These are phyloP conservation scores for Fusarium sp. DNA, from an alignment of 2,329 filamentous ascomycete genomes.

Conservation along the genomic window DNA sequence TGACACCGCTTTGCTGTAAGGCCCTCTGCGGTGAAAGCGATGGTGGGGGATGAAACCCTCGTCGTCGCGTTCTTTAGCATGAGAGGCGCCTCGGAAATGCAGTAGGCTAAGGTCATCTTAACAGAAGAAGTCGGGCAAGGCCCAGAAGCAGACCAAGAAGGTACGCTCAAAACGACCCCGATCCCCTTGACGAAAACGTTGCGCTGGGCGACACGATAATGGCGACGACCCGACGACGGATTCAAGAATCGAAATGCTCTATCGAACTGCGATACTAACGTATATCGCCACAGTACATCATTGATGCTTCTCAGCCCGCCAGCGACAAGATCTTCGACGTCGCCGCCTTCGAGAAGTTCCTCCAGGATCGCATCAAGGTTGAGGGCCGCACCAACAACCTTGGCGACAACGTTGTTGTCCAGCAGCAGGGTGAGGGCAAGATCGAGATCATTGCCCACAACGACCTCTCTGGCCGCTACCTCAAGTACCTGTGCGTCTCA, in stretches of 20 bases:
- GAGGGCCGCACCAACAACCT: slow-evolving; percentile 98
- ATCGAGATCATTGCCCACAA: slow-evolving; percentile 98
- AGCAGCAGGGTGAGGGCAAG: slow-evolving; percentile 94
- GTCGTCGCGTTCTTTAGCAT: background rate
- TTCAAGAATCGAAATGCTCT: background rate
- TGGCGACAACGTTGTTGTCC: slow-evolving; percentile 91
- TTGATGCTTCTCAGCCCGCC: slow-evolving; percentile 98
- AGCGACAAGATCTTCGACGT: slow-evolving; percentile 99
- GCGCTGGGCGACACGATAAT: background rate
- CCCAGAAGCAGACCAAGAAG: slow-evolving; percentile 90
- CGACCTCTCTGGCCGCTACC: slow-evolving; percentile 97
- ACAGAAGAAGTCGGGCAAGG: slow-evolving; percentile 75
- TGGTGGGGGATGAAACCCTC: background rate
- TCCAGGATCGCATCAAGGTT: slow-evolving; percentile 99
- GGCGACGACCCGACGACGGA: background rate
- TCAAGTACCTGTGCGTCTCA: slow-evolving; percentile 93
- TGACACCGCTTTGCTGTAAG: slow-evolving; percentile 93
- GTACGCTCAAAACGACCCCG: slow-evolving; percentile 56
- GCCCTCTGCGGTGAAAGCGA: slow-evolving; percentile 53
- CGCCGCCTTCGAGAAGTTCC: slow-evolving; percentile 99
- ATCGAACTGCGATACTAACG: slow-evolving; percentile 25
- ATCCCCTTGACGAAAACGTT: background rate
- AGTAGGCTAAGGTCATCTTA: slow-evolving; percentile 93
- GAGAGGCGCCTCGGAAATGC: slow-evolving; percentile 59
- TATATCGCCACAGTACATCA: slow-evolving; percentile 79